Evolutionary conservation across 306 rosid genomes (phyloP).

Genomic region (Spatholobus suberectus): DNA sequence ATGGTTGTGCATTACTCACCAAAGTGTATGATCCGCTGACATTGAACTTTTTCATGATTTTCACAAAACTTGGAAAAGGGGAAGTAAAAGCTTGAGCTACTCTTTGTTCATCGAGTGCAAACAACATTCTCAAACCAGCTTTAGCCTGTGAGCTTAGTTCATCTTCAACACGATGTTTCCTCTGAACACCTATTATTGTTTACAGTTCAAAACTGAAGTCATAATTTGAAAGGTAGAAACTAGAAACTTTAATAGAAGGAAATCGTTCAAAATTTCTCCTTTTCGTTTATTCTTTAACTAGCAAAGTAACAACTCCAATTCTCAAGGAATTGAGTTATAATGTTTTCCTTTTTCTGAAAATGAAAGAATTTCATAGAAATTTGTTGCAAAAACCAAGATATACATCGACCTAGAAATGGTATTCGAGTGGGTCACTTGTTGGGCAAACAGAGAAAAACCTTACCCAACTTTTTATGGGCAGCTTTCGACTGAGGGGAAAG

Average conservation of each 20-base stretch:
- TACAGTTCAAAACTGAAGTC: conserved; percentile 44
- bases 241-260: conserved; percentile 24
- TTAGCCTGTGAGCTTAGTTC: conserved; percentile 63
- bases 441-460: conserved; percentile 47
- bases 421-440: conserved; percentile 7
- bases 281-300: conserved; percentile 10
- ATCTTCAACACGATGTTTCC: conserved; percentile 67
- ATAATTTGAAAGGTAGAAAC: conserved; percentile 32
- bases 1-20: conserved; percentile 57
- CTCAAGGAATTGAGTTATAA: conserved; percentile 4
- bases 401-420: conserved; percentile 11
- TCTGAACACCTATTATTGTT: conserved; percentile 58
- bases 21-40: conserved; percentile 88
- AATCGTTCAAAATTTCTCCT: conserved; percentile 22
- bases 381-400: conserved; percentile 28
- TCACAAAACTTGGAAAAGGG: conserved; percentile 82
- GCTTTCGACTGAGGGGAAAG: conserved; percentile 64
- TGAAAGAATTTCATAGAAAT: conserved; percentile 16
- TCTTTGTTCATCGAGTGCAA: conserved; percentile 79
- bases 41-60: conserved; percentile 92
- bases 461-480: conserved; percentile 71
- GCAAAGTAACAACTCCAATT: conserved; percentile 29
- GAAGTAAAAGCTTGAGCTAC: conserved; percentile 80
- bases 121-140: conserved; percentile 76
- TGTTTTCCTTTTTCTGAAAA: background rate